These are phyloP conservation scores for Alternaria sp. DNA, from an alignment of 2,329 filamentous ascomycete genomes.

Conservation along the genomic window DNA sequence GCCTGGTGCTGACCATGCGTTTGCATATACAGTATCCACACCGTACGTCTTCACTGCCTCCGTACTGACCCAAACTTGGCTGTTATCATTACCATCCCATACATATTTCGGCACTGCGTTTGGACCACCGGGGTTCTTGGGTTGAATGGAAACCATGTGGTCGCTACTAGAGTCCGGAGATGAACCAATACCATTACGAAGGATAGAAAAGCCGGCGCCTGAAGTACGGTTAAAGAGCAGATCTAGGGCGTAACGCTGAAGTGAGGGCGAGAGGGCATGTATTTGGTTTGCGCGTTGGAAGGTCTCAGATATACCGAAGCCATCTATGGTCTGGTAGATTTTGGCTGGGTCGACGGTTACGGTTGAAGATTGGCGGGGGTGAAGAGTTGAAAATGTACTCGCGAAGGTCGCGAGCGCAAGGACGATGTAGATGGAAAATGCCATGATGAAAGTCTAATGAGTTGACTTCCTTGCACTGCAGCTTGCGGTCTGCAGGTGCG, in stretches of 20 bases:
- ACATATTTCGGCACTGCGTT: constrained; percentile 37
- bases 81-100: constrained; percentile 46
- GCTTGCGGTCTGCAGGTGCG: not conserved
- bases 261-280: constrained; percentile 48
- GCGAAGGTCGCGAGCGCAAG: constrained; percentile 13
- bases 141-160: constrained; percentile 44
- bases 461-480: not conserved
- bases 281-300: constrained; percentile 59
- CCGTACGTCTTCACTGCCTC: constrained; percentile 57
- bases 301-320: constrained; percentile 58
- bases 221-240: constrained; percentile 58
- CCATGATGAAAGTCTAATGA: constrained; percentile 9
- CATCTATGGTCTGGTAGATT: constrained; percentile 59
- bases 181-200: constrained; percentile 58
- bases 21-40: constrained; percentile 58
- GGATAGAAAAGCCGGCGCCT: constrained; percentile 57
- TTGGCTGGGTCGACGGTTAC: constrained; percentile 56
- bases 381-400: not conserved
- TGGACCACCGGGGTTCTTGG: constrained; percentile 37
- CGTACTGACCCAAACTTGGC: constrained; percentile 63
- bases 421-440: constrained; percentile 12
- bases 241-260: constrained; percentile 55
- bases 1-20: constrained; percentile 62
- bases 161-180: constrained; percentile 56
- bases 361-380: constrained; percentile 29